Evolutionary conservation across 306 rosid genomes (phyloP), one percentile per base, ranked within the genome.

Genomic region (Lathyrus tuberosus): DNA sequence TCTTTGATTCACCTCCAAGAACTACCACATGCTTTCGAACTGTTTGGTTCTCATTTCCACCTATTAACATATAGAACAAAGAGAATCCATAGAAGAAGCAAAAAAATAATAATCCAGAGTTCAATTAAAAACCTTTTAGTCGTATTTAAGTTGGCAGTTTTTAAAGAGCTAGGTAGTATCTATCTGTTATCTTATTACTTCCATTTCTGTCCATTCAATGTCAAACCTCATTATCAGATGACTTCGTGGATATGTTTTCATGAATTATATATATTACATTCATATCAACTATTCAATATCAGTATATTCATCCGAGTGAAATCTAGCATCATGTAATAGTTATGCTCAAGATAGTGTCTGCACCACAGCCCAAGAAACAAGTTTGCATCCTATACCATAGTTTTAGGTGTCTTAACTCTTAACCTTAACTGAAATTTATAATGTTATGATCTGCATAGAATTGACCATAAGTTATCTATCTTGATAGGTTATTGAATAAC

Each of bases 1-100:
- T 71, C 67, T 76, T 84, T 74, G 87, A 59, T 75, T 78, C 81
- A 11, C 91, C 93, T 56, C 98, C 96, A 28, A 92, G 84, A 76
- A 85, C 85, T 58, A 80, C 75, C 51, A 86, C 85, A 43, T 69
- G 72, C 66, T 82, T 85, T 77, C 68, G 73, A 8, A 65, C 58
- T 58, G 53, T 54, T 56, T 69, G 83, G 72, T 53, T 78, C 72
- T 84, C 81, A 56, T 43, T 38, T 42, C 62, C 69, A 57, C 84
- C 96, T 89, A 49, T 46, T 26, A 43, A 49, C 70, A 72, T 58
- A 26, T 22, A 47, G 51, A 74, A 48, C 41, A 78, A 52, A 49
- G 41, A 48, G 17, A 17, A 15, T 73, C 71, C 48, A 57, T 63
- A 57, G 48, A 63, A 35, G 60, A 40, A 76, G 37, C 15, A n/a